phyloP scores from a whole-genome alignment of 257 asterid genomes.

The Lycium barbarum region DNA sequence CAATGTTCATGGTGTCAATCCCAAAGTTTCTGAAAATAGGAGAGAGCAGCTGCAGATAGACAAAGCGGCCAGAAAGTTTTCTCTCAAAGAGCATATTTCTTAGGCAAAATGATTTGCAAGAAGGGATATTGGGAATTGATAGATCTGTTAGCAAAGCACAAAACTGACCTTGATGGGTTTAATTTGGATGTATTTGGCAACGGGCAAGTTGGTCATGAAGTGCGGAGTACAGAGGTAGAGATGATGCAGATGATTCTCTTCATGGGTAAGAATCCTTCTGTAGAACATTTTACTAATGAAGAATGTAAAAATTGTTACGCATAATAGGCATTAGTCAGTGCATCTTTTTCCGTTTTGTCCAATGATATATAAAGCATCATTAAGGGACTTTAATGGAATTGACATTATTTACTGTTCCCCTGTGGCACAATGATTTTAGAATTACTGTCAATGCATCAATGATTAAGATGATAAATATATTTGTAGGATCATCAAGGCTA shows the following conservation, averaged over 20 bases:
- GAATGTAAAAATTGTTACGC: not conserved
- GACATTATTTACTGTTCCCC: not conserved
- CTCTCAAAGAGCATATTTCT: conserved; percentile 90
- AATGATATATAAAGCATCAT: conserved; percentile 18
- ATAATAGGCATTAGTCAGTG: not conserved
- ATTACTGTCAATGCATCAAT: not conserved
- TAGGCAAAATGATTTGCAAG: conserved; percentile 98
- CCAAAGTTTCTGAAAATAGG: conserved; percentile 88
- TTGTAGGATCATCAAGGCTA: not conserved
- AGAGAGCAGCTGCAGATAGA: conserved; percentile 78
- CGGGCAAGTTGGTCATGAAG: conserved; percentile 91
- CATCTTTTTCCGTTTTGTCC: not conserved
- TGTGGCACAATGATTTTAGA: conserved; percentile 13
- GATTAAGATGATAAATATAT: not conserved
- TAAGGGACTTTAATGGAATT: not conserved
- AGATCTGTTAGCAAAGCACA: conserved; percentile 78
- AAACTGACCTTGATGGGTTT: conserved; percentile 83
- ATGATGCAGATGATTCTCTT: conserved; percentile 90
- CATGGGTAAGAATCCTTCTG: conserved; percentile 61
- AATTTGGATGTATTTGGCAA: conserved; percentile 89
- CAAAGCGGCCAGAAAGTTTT: conserved; percentile 75
- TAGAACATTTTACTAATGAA: not conserved
- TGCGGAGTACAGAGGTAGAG: conserved; percentile 91
- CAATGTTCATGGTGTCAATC: conserved; percentile 85
- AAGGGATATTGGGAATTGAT: conserved; percentile 87